These are phyloP conservation scores for Draba incana DNA, from an alignment of 345 rosid genomes.

Conservation along the genomic window DNA sequence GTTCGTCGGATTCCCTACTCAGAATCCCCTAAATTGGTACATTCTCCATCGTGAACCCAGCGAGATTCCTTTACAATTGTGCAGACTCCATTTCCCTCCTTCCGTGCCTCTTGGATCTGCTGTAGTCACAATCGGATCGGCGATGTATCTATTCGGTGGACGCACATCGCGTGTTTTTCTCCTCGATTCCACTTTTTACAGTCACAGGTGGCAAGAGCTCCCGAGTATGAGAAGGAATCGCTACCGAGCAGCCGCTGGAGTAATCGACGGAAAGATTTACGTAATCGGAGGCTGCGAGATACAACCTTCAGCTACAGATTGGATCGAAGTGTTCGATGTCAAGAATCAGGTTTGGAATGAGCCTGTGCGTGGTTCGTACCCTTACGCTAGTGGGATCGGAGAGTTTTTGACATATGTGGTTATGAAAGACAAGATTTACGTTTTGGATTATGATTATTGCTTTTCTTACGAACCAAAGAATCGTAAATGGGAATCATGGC, in stretches of 20 bases:
- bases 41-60: not conserved
- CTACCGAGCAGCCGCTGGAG: constrained; percentile 1
- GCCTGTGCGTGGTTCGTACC: not conserved
- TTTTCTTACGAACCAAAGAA: not conserved
- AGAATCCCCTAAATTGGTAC: not conserved
- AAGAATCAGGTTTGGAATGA: not conserved
- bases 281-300: constrained; percentile 7
- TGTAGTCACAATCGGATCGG: constrained; percentile 10
- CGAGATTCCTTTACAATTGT: not conserved
- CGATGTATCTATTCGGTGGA: constrained; percentile 20
- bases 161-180: not conserved
- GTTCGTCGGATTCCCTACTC: not conserved
- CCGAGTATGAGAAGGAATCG: constrained; percentile 1
- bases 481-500: not conserved
- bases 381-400: not conserved
- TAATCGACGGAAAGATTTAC: constrained; percentile 2
- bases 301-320: not conserved
- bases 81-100: not conserved
- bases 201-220: not conserved
- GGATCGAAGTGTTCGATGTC: constrained; percentile 2
- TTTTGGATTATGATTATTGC: not conserved
- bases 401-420: not conserved
- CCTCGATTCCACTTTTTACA: not conserved
- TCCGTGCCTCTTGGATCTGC: not conserved
- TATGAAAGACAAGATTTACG: constrained; percentile 2